Evolutionary conservation across 352 stramenopile genomes (phyloP).

Genomic region (Labyrinthula sp.): DNA sequence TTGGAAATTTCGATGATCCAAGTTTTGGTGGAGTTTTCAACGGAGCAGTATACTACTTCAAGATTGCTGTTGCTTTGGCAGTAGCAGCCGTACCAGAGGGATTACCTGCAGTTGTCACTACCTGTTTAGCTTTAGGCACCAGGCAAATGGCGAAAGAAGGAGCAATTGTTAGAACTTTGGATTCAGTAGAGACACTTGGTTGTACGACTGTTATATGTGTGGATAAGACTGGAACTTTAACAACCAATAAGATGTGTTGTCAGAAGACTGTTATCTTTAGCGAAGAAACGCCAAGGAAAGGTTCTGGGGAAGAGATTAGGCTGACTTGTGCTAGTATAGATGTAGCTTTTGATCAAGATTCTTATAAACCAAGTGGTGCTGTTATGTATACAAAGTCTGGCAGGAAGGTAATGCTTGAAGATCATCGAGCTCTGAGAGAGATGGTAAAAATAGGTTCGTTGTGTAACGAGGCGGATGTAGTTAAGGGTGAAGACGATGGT

Average conservation of each 20-base stretch:
- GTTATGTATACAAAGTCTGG: conserved; percentile 1
- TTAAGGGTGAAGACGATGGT: conserved; percentile 7
- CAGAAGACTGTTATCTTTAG: conserved; percentile 60
- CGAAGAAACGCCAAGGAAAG: conserved; percentile 36
- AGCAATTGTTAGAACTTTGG: conserved; percentile 88
- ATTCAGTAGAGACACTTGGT: conserved; percentile 91
- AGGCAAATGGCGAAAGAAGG: conserved; percentile 95
- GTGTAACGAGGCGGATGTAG: conserved; percentile 15
- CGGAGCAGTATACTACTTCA: conserved; percentile 32
- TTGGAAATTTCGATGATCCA: conserved; percentile 40
- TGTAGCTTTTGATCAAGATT: neutral
- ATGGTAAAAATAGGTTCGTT: conserved; percentile 3
- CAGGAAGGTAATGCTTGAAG: neutral
- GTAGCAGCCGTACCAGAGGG: conserved; percentile 80
- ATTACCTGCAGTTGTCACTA: conserved; percentile 69
- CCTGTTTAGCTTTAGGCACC: conserved; percentile 76
- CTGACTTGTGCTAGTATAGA: neutral
- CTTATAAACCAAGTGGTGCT: conserved; percentile 16
- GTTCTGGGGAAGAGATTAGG: conserved; percentile 14
- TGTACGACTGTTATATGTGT: conserved; percentile 93
- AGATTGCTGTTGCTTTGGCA: conserved; percentile 74
- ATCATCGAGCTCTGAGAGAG: conserved; percentile 3
- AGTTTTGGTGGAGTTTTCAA: conserved; percentile 15
- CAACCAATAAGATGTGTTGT: conserved; percentile 91
- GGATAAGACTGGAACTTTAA: conserved; percentile 87